Evolutionary conservation across 1,139 yeast genomes (phyloP), one percentile per base, ranked within the genome.

Genomic region (Yamadazyma diddensiae): DNA sequence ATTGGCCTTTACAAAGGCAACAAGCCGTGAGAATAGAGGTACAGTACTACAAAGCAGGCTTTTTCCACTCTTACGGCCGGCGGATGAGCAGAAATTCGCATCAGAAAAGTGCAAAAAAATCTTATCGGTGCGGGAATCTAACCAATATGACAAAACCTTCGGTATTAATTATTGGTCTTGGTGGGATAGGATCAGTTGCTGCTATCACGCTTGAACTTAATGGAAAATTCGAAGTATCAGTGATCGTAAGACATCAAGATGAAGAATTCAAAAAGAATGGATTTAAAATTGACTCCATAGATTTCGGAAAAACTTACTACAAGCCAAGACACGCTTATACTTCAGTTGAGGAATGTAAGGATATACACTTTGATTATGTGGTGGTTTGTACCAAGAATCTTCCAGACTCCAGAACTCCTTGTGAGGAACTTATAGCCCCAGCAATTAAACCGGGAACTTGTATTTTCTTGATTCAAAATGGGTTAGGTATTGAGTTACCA

Each of bases 321-420:
- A 68, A 64, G 40, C 92, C 94, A 0, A 54, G 62, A 17, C 54
- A 66, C 36, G 47, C 76, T 0, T 71, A 62, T 29, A 49, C 45
- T 15, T 53, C 64, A 3, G 68, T 77, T 1, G 60, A 57, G 2
- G 77, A 72, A 82, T 1, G 48, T 41, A 11, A 41, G 40, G 21
- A 24, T 24, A 18, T 41, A 48, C 21, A 49, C 1, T 84, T 73
- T 48, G 94, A 84, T 47, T 85, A 66, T 48, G 65, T 83, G 15
- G 65, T 84, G 4, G 71, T 84, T 22, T 69, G 87, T 28, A 81
- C 87, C 28, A 85, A 85, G 51, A 82, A 81, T 46, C 67, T 82
- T 18, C 94, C 94, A 4, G 94, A 84, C 49, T 66, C 67, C 0
- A 43, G 53, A 5, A 57, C 77, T 3, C 64, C 69, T 34, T 67